Percentiles rank a stretch among this genome's conserved stretches.
Evolutionary conservation across 2,329 filamentous ascomycete genomes (phyloP).

Genomic region (Calonectria ilicicola): DNA sequence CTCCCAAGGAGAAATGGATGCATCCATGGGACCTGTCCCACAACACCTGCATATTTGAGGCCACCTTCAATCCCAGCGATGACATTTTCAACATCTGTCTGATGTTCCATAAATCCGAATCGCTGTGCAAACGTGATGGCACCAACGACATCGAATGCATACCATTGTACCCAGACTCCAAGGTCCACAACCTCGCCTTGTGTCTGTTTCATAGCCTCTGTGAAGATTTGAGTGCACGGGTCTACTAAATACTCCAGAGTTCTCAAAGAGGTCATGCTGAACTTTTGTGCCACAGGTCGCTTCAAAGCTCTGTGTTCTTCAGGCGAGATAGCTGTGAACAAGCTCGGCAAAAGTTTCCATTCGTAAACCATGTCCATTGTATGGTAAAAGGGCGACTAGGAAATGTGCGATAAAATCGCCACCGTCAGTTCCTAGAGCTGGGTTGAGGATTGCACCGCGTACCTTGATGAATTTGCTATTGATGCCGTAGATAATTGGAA

Average conservation of each 20-base stretch:
- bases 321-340: neutral
- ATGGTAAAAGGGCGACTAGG: neutral
- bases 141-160: slow-evolving; percentile 74
- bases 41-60: slow-evolving; percentile 43
- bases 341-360: neutral
- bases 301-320: neutral
- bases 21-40: slow-evolving; percentile 40
- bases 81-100: slow-evolving; percentile 72
- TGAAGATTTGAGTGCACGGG: neutral
- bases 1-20: slow-evolving; percentile 12
- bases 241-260: neutral
- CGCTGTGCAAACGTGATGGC: slow-evolving; percentile 71
- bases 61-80: slow-evolving; percentile 46
- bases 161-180: slow-evolving; percentile 56
- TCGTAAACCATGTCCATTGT: neutral
- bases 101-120: slow-evolving; percentile 71
- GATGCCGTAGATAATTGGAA: neutral
- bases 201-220: neutral
- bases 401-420: neutral
- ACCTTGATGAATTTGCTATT: neutral
- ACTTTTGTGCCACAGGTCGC: neutral
- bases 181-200: neutral
- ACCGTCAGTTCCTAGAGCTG: neutral
- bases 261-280: neutral
- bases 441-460: neutral